Evolutionary conservation across 1,284 basidiomycete genomes (phyloP).

Genomic region (Neonothopanus nambi): DNA sequence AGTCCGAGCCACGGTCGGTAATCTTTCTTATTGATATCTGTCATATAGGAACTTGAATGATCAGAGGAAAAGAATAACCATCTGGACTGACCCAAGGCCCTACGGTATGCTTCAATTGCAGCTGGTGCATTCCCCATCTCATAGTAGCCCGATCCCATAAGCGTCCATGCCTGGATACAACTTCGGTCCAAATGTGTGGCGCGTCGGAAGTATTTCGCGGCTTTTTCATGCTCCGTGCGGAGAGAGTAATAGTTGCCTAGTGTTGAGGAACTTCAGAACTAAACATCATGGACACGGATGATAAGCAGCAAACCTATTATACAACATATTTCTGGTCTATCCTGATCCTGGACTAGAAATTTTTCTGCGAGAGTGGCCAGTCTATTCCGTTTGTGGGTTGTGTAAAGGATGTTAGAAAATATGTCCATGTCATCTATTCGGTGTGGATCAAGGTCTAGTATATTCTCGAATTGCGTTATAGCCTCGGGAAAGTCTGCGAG

Average conservation of each 20-base stretch:
- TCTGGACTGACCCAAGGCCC: constrained; percentile 19
- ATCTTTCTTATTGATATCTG: constrained; percentile 25
- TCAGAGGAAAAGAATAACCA: neutral
- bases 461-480: constrained; percentile 10
- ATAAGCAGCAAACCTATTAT: constrained; percentile 7
- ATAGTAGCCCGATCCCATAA: constrained; percentile 25
- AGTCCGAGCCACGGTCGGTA: constrained; percentile 25
- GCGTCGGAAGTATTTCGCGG: constrained; percentile 26
- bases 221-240: constrained; percentile 24
- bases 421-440: constrained; percentile 15
- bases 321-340: constrained; percentile 17
- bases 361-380: constrained; percentile 10
- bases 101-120: constrained; percentile 25
- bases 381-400: constrained; percentile 6
- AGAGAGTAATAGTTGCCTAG: constrained; percentile 23
- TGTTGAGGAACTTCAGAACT: neutral
- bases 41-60: neutral
- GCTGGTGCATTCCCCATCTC: constrained; percentile 25
- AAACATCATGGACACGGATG: neutral
- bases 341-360: constrained; percentile 7
- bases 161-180: constrained; percentile 22
- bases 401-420: constrained; percentile 12
- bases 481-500: constrained; percentile 5
- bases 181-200: constrained; percentile 24
- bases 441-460: constrained; percentile 13